Conservation (phyloP, 2,329 filamentous ascomycete genomes). For the Trichoderma atroviride region DNA sequence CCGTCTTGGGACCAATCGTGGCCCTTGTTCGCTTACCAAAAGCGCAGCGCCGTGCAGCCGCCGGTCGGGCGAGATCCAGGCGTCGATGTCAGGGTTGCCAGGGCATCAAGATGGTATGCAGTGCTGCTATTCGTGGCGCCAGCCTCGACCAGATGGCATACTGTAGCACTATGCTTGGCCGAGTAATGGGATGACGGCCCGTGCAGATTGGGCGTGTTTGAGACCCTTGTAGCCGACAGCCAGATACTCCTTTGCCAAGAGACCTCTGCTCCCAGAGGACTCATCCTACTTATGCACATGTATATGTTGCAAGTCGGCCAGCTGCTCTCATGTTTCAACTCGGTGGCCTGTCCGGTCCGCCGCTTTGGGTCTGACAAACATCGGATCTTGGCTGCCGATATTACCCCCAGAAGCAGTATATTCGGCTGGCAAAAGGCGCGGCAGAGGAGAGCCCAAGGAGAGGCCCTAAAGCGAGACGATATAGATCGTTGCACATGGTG, state of each 20-base stretch:
- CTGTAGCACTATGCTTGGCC: not conserved
- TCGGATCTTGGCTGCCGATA: not conserved
- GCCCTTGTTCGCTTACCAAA: conserved; percentile 12
- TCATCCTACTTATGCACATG: not conserved
- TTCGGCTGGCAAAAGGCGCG: not conserved
- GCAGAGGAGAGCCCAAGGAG: not conserved
- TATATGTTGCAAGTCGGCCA: not conserved
- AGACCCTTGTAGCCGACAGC: not conserved
- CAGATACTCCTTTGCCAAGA: not conserved
- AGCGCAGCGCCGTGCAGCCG: conserved; percentile 6
- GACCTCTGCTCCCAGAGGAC: not conserved
- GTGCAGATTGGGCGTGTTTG: not conserved
- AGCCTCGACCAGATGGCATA: not conserved
- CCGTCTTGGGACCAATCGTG: conserved; percentile 15
- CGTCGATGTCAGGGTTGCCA: not conserved
- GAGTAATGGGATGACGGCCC: not conserved
- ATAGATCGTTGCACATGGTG: not conserved
- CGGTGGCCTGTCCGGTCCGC: not conserved
- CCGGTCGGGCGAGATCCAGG: not conserved
- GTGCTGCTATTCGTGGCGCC: not conserved
- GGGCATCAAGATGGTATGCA: not conserved
- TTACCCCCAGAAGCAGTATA: not conserved
- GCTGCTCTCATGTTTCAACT: not conserved
- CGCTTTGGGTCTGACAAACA: not conserved
- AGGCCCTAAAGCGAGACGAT: not conserved